phyloP scores from a whole-genome alignment of 1,139 yeast genomes.

The Debaryomyces sp. region DNA sequence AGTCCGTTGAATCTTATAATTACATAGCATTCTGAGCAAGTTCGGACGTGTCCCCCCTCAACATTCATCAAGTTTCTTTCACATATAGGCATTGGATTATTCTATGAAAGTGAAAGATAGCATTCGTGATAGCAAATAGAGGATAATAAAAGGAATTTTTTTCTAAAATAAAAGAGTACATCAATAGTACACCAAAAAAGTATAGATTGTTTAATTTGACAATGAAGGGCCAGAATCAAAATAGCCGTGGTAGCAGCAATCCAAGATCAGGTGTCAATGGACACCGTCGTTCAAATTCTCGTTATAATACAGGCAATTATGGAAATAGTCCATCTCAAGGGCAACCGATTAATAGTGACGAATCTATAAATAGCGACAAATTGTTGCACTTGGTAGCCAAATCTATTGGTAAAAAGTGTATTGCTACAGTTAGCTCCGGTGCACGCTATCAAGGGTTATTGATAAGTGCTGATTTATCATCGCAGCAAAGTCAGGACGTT shows the following conservation, averaged over 20 bases:
- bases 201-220: slow-evolving; percentile 1
- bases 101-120: slow-evolving; percentile 4
- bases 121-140: not conserved
- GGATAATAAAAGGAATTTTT: slow-evolving; percentile 1
- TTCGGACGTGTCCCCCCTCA: slow-evolving; percentile 6
- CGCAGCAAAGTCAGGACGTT: slow-evolving; percentile 14
- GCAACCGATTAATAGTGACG: slow-evolving; percentile 8
- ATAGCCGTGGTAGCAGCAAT: slow-evolving; percentile 19
- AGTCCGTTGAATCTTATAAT: not conserved
- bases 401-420: slow-evolving; percentile 58
- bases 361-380: slow-evolving; percentile 39
- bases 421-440: slow-evolving; percentile 66
- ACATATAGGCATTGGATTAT: slow-evolving; percentile 1
- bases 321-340: not conserved
- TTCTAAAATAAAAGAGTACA: not conserved
- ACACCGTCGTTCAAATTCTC: slow-evolving; percentile 32
- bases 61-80: not conserved
- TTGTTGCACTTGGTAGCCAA: slow-evolving; percentile 52
- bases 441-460: slow-evolving; percentile 62
- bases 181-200: not conserved
- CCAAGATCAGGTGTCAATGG: slow-evolving; percentile 20
- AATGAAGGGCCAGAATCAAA: slow-evolving; percentile 31
- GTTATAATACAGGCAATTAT: slow-evolving; percentile 13
- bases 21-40: not conserved
- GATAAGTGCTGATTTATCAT: slow-evolving; percentile 30